A percentile compares a stretch with the other conserved stretches of the same genome.
Evolutionary conservation across 2,329 filamentous ascomycete genomes (phyloP).

Genomic region (Didymella keratinophila): DNA sequence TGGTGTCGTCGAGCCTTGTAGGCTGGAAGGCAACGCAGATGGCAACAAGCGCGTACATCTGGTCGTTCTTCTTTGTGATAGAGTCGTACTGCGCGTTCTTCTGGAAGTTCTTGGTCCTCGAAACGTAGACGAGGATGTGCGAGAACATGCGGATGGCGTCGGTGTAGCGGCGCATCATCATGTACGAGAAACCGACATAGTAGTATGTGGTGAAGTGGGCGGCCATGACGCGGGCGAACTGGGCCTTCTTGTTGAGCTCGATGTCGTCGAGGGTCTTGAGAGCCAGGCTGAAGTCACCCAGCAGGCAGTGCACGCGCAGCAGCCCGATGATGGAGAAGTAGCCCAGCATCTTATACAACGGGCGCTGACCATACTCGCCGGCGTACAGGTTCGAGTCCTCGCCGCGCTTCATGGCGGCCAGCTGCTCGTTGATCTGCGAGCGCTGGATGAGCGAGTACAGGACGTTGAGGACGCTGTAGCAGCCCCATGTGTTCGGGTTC

Average conservation of each 20-base stretch:
- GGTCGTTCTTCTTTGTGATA: constrained; percentile 99
- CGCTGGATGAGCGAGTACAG: constrained; percentile 98
- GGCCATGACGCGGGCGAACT: constrained; percentile 99
- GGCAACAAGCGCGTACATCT: constrained; percentile 99
- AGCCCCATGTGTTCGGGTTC: constrained; percentile 99
- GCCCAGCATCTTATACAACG: constrained; percentile 96
- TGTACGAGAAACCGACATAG: constrained; percentile 99
- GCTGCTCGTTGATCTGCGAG: constrained; percentile 97
- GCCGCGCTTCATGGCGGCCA: constrained; percentile 91
- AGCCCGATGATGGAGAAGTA: constrained; percentile 99
- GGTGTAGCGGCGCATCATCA: constrained; percentile 99
- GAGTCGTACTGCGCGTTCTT: constrained; percentile 98
- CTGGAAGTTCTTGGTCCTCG: constrained; percentile 99
- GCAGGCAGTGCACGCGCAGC: constrained; percentile 91
- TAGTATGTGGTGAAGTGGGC: constrained; percentile 99
- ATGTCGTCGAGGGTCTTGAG: constrained; percentile 99
- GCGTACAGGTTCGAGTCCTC: constrained; percentile 89
- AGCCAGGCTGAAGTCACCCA: constrained; percentile 97
- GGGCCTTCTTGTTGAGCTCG: constrained; percentile 99
- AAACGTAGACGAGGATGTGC: constrained; percentile 99
- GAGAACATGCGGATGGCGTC: constrained; percentile 99
- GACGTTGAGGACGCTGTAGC: constrained; percentile 98
- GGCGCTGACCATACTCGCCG: constrained; percentile 93
- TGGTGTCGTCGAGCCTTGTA: constrained; percentile 96
- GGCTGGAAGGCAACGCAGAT: constrained; percentile 99